phyloP scores from a whole-genome alignment of 306 rosid genomes.

The Sphenostylis stenocarpa region DNA sequence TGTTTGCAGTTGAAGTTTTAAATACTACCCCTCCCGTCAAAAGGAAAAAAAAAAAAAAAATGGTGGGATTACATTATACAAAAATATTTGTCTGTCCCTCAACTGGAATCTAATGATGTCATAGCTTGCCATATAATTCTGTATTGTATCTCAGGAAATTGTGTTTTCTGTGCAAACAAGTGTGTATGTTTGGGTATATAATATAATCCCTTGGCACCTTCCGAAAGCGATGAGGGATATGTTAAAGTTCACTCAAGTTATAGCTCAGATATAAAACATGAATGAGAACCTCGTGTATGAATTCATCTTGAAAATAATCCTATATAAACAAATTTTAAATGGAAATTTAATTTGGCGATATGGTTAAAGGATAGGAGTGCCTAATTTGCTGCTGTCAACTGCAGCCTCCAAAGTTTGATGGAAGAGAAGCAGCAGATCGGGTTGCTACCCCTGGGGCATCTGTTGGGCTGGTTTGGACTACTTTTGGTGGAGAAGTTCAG shows the following conservation, averaged over 20 bases:
- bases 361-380: constrained; percentile 23
- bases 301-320: constrained; percentile 9
- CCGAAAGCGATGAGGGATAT: constrained; percentile 2
- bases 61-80: neutral
- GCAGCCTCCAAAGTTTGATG: constrained; percentile 96
- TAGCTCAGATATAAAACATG: constrained; percentile 26
- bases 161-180: constrained; percentile 16
- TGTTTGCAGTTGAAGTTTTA: constrained; percentile 17
- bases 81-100: constrained; percentile 18
- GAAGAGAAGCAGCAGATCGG: constrained; percentile 85
- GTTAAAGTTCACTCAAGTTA: neutral
- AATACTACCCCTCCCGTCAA: neutral
- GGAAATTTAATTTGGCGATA: constrained; percentile 13
- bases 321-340: constrained; percentile 1
- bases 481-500: constrained; percentile 98
- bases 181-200: neutral
- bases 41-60: neutral
- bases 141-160: neutral
- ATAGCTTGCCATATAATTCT: neutral
- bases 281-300: constrained; percentile 14
- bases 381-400: constrained; percentile 34
- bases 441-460: constrained; percentile 83
- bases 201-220: constrained; percentile 4
- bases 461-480: constrained; percentile 96
- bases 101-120: constrained; percentile 7